Evolutionary conservation across 768 basidiomycete genomes (phyloP).

Genomic region (Lactarius sanguifluus): DNA sequence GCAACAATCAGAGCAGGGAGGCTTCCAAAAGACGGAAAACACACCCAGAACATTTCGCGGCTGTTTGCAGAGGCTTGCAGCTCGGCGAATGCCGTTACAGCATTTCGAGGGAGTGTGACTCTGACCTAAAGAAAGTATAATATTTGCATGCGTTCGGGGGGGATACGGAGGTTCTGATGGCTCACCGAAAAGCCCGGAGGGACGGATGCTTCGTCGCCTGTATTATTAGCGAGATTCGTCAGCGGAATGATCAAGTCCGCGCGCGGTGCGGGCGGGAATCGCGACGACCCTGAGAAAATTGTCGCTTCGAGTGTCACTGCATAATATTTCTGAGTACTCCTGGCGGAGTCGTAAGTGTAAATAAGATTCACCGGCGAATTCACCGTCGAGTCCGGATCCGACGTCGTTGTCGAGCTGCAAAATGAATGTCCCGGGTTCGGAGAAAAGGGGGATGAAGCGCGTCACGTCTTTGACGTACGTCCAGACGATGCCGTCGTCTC

Average conservation of each 20-base stretch:
- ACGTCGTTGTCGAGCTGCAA: constrained; percentile 72
- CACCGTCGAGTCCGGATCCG: constrained; percentile 58
- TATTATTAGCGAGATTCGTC: constrained; percentile 47
- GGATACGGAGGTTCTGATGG: not conserved
- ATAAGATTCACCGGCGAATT: constrained; percentile 59
- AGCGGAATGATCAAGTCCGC: constrained; percentile 56
- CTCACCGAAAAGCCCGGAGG: constrained; percentile 70
- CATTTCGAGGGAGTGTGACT: constrained; percentile 67
- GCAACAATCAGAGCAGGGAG: not conserved
- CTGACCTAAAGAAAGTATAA: constrained; percentile 46
- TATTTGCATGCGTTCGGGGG: not conserved
- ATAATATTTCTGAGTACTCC: not conserved
- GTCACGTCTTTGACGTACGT: constrained; percentile 76
- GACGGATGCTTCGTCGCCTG: constrained; percentile 67
- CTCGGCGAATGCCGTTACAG: constrained; percentile 67
- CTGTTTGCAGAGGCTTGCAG: constrained; percentile 66
- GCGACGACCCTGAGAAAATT: constrained; percentile 59
- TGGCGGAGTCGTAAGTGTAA: not conserved
- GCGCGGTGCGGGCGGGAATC: constrained; percentile 53
- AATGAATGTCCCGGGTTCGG: constrained; percentile 65
- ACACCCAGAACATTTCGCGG: constrained; percentile 76
- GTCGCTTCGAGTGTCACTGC: constrained; percentile 69
- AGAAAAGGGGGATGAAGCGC: constrained; percentile 68
- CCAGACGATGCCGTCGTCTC: constrained; percentile 70
- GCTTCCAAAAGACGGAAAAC: constrained; percentile 22